phyloP scores from a whole-genome alignment of 345 rosid species.

The Barbarea vulgaris region DNA sequence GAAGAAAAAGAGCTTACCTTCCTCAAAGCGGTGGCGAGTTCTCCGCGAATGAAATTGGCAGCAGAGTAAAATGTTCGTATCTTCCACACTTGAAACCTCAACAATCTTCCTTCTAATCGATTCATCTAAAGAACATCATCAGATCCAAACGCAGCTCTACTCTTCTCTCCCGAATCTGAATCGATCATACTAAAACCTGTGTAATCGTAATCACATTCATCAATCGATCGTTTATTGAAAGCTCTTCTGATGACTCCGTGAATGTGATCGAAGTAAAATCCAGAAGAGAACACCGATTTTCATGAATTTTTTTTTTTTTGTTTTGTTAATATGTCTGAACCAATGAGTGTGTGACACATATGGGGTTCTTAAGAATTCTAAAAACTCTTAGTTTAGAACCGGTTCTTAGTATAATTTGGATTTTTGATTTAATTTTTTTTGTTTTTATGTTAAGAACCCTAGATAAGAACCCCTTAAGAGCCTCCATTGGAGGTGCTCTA shows the following conservation, averaged over 20 bases:
- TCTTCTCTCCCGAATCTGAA: constrained; percentile 36
- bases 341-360: no score
- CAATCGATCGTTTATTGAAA: constrained; percentile 66
- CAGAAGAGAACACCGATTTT: no score
- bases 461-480: no score
- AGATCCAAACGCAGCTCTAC: constrained; percentile 64
- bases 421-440: no score
- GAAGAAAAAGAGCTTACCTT: constrained; percentile 66
- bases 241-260: constrained; percentile 64
- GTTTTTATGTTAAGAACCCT: no score
- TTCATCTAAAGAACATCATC: constrained; percentile 81
- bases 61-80: no score
- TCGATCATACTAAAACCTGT: constrained; percentile 41
- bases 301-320: no score
- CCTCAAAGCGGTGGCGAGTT: constrained; percentile 91
- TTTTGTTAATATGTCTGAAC: no score
- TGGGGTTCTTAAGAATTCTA: no score
- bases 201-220: constrained; percentile 86
- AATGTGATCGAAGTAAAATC: constrained; percentile 74
- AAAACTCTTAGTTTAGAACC: no score
- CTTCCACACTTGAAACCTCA: constrained; percentile 68
- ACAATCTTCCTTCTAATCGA: constrained; percentile 67
- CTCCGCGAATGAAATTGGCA: constrained; percentile 87
- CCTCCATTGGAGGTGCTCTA: no score
- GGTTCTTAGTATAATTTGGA: no score